phyloP scores from a whole-genome alignment of 2,329 filamentous ascomycete species.

The Ceratocystis smalleyi region DNA sequence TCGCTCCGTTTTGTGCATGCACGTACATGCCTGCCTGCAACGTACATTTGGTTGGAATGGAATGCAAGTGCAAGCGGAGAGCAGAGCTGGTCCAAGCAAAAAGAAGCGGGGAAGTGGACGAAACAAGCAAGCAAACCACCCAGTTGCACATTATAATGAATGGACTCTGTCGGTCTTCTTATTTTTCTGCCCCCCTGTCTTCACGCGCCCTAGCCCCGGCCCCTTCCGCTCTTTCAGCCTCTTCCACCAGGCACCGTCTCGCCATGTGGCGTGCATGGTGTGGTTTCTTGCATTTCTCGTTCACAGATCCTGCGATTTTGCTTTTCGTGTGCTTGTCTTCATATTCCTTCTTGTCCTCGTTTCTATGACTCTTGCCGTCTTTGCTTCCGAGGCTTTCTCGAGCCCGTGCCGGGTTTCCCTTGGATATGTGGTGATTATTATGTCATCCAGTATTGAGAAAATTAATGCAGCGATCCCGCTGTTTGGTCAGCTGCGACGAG shows the following conservation, averaged over 20 bases:
- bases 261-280: constrained; percentile 5
- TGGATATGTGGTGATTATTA: background rate
- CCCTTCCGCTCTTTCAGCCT: constrained; percentile 1
- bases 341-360: background rate
- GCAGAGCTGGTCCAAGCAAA: background rate
- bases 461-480: background rate
- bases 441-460: background rate
- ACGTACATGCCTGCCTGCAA: background rate
- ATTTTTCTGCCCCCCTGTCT: background rate
- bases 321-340: background rate
- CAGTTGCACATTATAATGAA: background rate
- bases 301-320: constrained; percentile 3
- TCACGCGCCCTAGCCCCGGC: background rate
- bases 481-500: background rate
- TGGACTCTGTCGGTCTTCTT: background rate
- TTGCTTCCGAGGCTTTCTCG: background rate
- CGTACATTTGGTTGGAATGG: background rate
- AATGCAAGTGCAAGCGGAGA: background rate
- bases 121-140: background rate
- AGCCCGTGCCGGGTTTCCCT: background rate
- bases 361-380: background rate
- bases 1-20: background rate
- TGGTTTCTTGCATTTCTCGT: constrained; percentile 6
- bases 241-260: background rate
- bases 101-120: background rate